Evolutionary conservation across 441 rosid genomes (phyloP).

Genomic region (Erysimum pusillum): DNA sequence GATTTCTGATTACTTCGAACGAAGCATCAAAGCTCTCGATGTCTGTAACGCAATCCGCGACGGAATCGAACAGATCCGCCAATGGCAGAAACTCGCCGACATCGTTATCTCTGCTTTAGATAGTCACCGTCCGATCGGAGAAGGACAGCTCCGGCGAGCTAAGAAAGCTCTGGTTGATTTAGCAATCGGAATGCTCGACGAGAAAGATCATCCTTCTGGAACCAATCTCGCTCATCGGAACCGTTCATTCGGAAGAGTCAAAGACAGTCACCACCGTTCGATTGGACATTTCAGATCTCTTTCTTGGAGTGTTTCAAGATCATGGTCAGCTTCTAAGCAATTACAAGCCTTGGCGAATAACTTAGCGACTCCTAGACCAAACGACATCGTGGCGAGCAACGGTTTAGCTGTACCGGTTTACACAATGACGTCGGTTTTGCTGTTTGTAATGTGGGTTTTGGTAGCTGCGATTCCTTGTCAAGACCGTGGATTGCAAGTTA

Average conservation of each 20-base stretch:
- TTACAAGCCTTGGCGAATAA: conserved; percentile 81
- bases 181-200: conserved; percentile 88
- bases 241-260: conserved; percentile 78
- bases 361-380: conserved; percentile 64
- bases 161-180: conserved; percentile 84
- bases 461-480: conserved; percentile 97
- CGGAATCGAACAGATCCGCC: conserved; percentile 90
- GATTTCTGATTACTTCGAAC: conserved; percentile 70
- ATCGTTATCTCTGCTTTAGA: conserved; percentile 76
- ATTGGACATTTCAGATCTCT: conserved; percentile 80
- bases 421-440: conserved; percentile 73
- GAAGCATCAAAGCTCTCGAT: conserved; percentile 89
- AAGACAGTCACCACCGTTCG: conserved; percentile 56
- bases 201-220: conserved; percentile 70
- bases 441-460: conserved; percentile 88
- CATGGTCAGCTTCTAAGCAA: conserved; percentile 94
- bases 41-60: conserved; percentile 95
- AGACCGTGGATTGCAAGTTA: conserved; percentile 88
- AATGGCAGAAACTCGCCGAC: conserved; percentile 87
- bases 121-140: conserved; percentile 63
- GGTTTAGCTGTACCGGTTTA: conserved; percentile 75
- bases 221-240: conserved; percentile 62
- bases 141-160: conserved; percentile 91
- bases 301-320: conserved; percentile 94
- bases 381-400: conserved; percentile 60